Percentiles rank a stretch among this genome's conserved stretches.
Conservation (phyloP, 2,329 filamentous ascomycete species). For the Calonectria pauciramosa region DNA sequence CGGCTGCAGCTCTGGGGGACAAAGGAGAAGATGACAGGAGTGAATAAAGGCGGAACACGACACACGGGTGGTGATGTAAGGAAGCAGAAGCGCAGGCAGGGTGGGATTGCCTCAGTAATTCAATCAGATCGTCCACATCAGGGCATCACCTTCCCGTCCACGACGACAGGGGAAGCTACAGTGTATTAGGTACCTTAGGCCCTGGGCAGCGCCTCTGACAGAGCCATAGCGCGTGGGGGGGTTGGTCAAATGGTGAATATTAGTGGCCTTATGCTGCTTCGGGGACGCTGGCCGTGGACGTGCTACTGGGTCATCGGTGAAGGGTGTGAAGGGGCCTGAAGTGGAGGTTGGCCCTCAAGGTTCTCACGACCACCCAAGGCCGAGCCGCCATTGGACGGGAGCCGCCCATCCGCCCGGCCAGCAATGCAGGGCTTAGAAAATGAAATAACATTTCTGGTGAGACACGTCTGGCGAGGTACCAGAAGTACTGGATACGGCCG, state of each 20-base stretch:
- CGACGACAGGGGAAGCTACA: constrained; percentile 18
- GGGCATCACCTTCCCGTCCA: constrained; percentile 2
- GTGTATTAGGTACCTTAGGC: constrained; percentile 14
- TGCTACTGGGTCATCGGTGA: constrained; percentile 19
- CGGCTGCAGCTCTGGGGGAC: not conserved
- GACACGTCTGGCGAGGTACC: constrained; percentile 20
- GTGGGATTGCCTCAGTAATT: constrained; percentile 26
- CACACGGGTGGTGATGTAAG: constrained; percentile 24
- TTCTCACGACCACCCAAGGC: constrained; percentile 40
- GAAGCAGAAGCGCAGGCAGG: constrained; percentile 4
- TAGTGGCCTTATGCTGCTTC: constrained; percentile 21
- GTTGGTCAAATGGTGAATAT: constrained; percentile 8
- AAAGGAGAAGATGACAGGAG: constrained; percentile 17
- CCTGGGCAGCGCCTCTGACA: constrained; percentile 3
- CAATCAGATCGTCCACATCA: constrained; percentile 10
- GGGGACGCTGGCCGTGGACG: constrained; percentile 2
- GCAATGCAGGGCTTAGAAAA: constrained; percentile 7
- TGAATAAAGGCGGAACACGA: not conserved
- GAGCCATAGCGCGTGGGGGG: constrained; percentile 18
- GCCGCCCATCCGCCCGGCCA: constrained; percentile 31
- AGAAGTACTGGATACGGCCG: not conserved
- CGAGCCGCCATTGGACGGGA: constrained; percentile 36
- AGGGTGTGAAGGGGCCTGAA: constrained; percentile 23
- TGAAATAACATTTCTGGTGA: constrained; percentile 10
- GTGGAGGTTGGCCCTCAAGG: constrained; percentile 44